Conservation (phyloP, 1,139 yeast species). For the Yamadazyma dushanensis region DNA sequence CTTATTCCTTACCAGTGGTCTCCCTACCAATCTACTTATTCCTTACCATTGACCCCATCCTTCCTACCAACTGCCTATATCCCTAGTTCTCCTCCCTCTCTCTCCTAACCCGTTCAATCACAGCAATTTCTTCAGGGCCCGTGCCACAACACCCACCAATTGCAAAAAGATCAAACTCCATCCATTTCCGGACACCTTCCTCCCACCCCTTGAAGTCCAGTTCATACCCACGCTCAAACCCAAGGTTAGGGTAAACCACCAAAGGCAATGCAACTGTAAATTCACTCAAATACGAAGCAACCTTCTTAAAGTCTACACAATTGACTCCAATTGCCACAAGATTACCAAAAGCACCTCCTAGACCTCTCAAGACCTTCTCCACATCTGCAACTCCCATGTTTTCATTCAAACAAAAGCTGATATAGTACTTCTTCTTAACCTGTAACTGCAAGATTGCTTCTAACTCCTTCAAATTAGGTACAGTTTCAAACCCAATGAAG, state of each 20-base stretch:
- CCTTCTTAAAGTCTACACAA: slow-evolving; percentile 32
- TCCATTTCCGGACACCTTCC: slow-evolving; percentile 33
- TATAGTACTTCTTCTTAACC: slow-evolving; percentile 27
- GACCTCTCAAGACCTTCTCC: slow-evolving; percentile 11
- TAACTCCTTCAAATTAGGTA: slow-evolving; percentile 57
- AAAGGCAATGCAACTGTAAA: slow-evolving; percentile 17
- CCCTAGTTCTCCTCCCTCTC: no score
- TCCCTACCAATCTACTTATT: no score
- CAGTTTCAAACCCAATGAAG: slow-evolving; percentile 62
- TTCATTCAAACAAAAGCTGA: slow-evolving; percentile 30
- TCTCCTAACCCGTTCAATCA: slow-evolving; percentile 1
- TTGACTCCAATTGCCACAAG: slow-evolving; percentile 42
- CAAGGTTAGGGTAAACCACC: slow-evolving; percentile 43
- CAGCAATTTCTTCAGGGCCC: slow-evolving; percentile 42
- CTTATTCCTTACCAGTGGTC: no score
- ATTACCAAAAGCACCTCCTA: slow-evolving; percentile 8
- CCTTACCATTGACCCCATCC: no score
- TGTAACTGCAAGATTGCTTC: slow-evolving; percentile 24
- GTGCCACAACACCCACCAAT: slow-evolving; percentile 66
- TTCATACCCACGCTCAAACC: slow-evolving; percentile 24
- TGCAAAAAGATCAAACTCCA: slow-evolving; percentile 29
- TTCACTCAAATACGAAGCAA: slow-evolving; percentile 16
- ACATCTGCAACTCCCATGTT: slow-evolving; percentile 20
- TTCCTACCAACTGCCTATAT: no score
- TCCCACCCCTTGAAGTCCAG: slow-evolving; percentile 25